Percentiles rank a stretch among this genome's conserved stretches.
These are phyloP conservation scores for Linnemannia zychae DNA, from an alignment of 192 early-diverging fungal species.

Conservation along the genomic window DNA sequence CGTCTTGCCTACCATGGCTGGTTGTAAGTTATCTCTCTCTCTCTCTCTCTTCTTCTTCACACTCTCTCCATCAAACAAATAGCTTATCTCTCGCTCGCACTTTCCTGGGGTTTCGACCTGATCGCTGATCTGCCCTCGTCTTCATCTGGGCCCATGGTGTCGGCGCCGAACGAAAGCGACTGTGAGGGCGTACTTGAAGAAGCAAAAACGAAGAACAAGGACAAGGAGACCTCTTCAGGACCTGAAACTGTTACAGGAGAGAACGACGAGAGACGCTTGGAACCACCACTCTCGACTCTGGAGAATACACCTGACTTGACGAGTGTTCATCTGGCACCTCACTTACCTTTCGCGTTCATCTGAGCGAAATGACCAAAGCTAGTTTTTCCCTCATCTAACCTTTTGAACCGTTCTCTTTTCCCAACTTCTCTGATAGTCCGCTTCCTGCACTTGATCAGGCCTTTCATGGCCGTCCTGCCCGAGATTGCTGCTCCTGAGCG, in stretches of 20 bases:
- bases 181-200: not conserved
- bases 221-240: not conserved
- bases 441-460: constrained; percentile 95
- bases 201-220: not conserved
- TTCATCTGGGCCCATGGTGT: not conserved
- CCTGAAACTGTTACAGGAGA: not conserved
- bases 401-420: constrained; percentile 10
- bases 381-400: not conserved
- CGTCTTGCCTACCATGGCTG: constrained; percentile 47
- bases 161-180: too few species aligned
- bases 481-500: constrained; percentile 97
- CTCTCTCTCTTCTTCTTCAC: not conserved
- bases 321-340: not conserved
- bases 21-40: constrained; percentile 37
- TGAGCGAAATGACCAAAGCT: not conserved
- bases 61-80: not conserved
- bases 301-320: not conserved
- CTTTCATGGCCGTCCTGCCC: constrained; percentile 98
- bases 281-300: not conserved
- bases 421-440: constrained; percentile 77
- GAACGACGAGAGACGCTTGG: not conserved
- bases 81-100: not conserved
- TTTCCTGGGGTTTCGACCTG: not conserved
- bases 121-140: not conserved
- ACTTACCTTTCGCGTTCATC: not conserved